These are phyloP conservation scores for Jamesozyma rosinii DNA, from an alignment of 805 yeast species.

Conservation along the genomic window DNA sequence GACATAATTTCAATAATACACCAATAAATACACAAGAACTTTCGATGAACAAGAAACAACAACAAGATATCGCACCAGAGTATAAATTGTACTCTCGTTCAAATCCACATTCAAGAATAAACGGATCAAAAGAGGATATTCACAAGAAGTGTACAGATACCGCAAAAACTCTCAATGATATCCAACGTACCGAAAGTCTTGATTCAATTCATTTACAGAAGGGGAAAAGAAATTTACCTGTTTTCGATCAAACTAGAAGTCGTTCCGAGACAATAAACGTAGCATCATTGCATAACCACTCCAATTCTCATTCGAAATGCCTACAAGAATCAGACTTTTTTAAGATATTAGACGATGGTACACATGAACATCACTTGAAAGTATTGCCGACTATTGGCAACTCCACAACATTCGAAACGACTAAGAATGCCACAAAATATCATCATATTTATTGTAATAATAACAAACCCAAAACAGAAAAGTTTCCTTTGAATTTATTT, in stretches of 20 bases:
- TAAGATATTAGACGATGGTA: slow-evolving; percentile 20
- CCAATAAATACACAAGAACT: neutral
- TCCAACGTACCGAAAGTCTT: neutral
- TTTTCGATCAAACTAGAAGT: neutral
- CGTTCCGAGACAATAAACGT: neutral
- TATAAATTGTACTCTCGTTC: too few relatives aligned
- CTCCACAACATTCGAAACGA: neutral
- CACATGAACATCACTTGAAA: slow-evolving; percentile 22
- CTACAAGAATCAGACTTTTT: slow-evolving; percentile 18
- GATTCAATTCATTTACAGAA: neutral
- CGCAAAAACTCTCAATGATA: too few relatives aligned
- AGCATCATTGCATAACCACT: neutral
- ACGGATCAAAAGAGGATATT: too few relatives aligned
- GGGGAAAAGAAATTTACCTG: neutral
- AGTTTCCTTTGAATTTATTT: neutral
- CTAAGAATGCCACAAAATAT: neutral
- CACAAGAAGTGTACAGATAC: too few relatives aligned
- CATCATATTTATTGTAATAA: too few relatives aligned
- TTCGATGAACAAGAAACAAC: neutral
- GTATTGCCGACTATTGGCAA: slow-evolving; percentile 13
- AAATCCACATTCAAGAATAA: too few relatives aligned
- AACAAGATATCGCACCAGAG: neutral
- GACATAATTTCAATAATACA: neutral
- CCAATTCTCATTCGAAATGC: neutral
- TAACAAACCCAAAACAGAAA: neutral